These are phyloP conservation scores for Microcyclospora tardicrescens DNA, from an alignment of 2,329 filamentous ascomycete species.

Conservation along the genomic window DNA sequence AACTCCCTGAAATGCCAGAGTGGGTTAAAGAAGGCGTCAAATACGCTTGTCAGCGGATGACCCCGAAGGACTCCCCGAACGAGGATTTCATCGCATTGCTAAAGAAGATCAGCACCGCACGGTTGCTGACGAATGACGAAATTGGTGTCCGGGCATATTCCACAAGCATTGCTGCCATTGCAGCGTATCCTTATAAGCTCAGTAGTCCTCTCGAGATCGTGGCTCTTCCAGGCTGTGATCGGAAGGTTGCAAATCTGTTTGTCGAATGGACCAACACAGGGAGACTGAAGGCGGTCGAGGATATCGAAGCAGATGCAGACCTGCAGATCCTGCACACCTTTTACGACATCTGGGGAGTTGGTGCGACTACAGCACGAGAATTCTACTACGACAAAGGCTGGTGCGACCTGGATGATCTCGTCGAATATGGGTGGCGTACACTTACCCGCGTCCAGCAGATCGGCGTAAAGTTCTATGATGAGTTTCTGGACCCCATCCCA, in stretches of 20 bases:
- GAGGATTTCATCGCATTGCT: constrained; percentile 60
- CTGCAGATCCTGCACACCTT: constrained; percentile 56
- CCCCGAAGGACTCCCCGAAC: constrained; percentile 59
- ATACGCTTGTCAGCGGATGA: constrained; percentile 73
- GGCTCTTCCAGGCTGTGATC: constrained; percentile 63
- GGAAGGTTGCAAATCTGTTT: constrained; percentile 66
- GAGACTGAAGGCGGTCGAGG: constrained; percentile 48
- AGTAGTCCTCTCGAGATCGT: constrained; percentile 30
- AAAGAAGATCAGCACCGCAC: constrained; percentile 57
- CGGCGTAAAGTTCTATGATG: constrained; percentile 84
- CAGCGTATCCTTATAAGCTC: constrained; percentile 60
- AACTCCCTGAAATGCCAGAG: constrained; percentile 54
- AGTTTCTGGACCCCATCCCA: constrained; percentile 60
- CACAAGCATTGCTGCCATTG: constrained; percentile 68
- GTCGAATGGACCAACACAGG: constrained; percentile 55
- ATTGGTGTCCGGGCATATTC: constrained; percentile 79
- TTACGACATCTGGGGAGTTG: constrained; percentile 86
- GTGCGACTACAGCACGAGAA: constrained; percentile 62
- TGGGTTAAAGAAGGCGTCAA: constrained; percentile 51
- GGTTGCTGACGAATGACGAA: constrained; percentile 59
- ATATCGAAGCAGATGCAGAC: constrained; percentile 50
- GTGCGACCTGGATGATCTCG: constrained; percentile 72
- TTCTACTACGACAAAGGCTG: constrained; percentile 68
- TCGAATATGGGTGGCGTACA: constrained; percentile 66
- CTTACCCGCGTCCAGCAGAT: constrained; percentile 80